Evolutionary conservation across 208 protist genomes (phyloP), one percentile per base, ranked within the genome.

Genomic region (Wallacemonas sp.): DNA sequence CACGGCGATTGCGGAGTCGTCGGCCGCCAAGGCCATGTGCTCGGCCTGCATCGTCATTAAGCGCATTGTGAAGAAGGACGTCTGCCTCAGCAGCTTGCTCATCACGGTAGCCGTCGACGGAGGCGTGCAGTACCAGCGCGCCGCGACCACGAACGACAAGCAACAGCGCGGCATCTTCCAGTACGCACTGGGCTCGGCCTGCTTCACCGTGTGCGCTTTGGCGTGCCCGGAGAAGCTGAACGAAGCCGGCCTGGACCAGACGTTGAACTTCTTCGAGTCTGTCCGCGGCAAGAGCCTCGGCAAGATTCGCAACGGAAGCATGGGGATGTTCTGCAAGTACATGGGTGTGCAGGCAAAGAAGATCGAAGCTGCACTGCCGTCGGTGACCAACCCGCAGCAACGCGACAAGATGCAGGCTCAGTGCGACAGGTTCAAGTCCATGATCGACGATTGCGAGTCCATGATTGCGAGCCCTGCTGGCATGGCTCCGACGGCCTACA

Each of bases 111-210:
- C 66, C n/a, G 65, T 42, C 36, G 52, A 64, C 54, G 45, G 36
- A 23, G 50, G 64, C 31, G 36, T 65, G 12, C 3, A 62, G 46
- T 36, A 74, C 66, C 54, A 72, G 50, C 50, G 32, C 42, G 36
- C 28, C 57, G 64, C 70, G 12, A 42, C 64, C 20, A 62, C 49
- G 31, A 22, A 36, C 39, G 57, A 65, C 39, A 69, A 67, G 52
- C 52, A 52, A 14, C 48, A 76, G 18, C 73, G 72, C n/a, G 69
- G 55, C 14, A 67, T 84, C 5, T 76, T 84, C 49, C 79, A 77
- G 50, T 83, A 78, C 61, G 83, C 83, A 23, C 57, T 89, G 25
- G 71, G 75, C 16, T 71, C 76, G 32, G 69, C 72, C 39, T 86
- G 83, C 65, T 65, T 76, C 66, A 84, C 74, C 18, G 76, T 79